Percentiles rank a stretch among this genome's conserved stretches.
phyloP scores from a whole-genome alignment of 2,329 filamentous ascomycete species.

The Immersiporthe knoxdaviesiana region DNA sequence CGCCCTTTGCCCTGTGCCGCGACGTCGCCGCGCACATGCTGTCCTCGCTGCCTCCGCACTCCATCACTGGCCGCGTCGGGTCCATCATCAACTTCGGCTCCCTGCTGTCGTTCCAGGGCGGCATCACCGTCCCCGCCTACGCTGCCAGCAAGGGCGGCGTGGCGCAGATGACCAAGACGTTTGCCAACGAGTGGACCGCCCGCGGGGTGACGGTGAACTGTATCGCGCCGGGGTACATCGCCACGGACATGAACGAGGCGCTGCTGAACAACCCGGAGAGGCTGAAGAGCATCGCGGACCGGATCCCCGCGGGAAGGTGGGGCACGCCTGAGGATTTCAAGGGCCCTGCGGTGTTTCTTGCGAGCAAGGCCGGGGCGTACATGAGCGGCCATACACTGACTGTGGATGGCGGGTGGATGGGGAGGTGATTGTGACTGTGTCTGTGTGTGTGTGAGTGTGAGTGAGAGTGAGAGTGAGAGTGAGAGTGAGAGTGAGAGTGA shows the following conservation, averaged over 20 bases:
- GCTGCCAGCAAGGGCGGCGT: slow-evolving; percentile 85
- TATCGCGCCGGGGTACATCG: slow-evolving; percentile 88
- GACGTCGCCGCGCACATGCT: slow-evolving; percentile 83
- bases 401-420: slow-evolving; percentile 95
- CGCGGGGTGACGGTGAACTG: slow-evolving; percentile 84
- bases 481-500: too few species aligned
- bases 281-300: slow-evolving; percentile 71
- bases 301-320: slow-evolving; percentile 86
- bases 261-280: slow-evolving; percentile 73
- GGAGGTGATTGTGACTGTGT: slow-evolving; percentile 56
- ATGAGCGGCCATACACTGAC: slow-evolving; percentile 81
- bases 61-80: slow-evolving; percentile 60
- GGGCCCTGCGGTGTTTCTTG: slow-evolving; percentile 77
- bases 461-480: neutral
- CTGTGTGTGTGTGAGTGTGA: neutral
- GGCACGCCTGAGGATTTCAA: slow-evolving; percentile 86
- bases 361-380: slow-evolving; percentile 76
- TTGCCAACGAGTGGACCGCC: slow-evolving; percentile 85
- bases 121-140: slow-evolving; percentile 86
- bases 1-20: slow-evolving; percentile 78
- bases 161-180: slow-evolving; percentile 79
- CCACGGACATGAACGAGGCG: slow-evolving; percentile 91
- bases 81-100: slow-evolving; percentile 84
- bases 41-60: slow-evolving; percentile 49
- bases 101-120: slow-evolving; percentile 83